Evolutionary conservation across 805 yeast species (phyloP), one percentile per base, ranked within the genome.

Genomic region (Candida piceae): DNA sequence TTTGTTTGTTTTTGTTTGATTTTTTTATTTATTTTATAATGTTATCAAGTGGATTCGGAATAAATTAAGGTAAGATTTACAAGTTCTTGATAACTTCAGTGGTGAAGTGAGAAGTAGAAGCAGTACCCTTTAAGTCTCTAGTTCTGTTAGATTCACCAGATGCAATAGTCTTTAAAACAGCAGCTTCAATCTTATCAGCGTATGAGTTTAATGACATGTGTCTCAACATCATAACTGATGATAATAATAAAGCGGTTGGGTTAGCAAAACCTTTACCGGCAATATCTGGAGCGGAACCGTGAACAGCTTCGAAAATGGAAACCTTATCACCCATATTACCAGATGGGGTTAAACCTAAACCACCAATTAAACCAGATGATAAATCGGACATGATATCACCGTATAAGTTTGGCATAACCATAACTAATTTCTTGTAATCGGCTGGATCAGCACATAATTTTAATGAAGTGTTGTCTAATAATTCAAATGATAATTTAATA

Each of bases 261-360:
- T 93, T 93, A 49, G 98, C 98, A 64, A 86, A 78, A 63, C 95
- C 94, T 76, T 93, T 87, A 62, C 98, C 98, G 46, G 97, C 97
- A 60, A 93, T 93, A 66, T 93, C 98, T 55, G 98, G 98, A 47
- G 98, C 98, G 41, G 97, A 89, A 66, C 98, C 98, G 67, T 93
- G 98, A 60, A 93, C 98, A 49, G 98, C 98, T 78, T 93, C 98
- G 66, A 93, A 93, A 63, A 93, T 90, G 39, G 97, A 87, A 47
- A 90, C 95, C 64, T 85, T 82, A 75, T 87, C 86, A 74, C 98
- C 98, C 89, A 93, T 93, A 80, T 93, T 93, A 66, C 96, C 98
- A 43, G 96, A 87, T 51, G 98, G 98, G 45, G 98, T 93, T 65
- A 93, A 79, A 70, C 98, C 98, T 60, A 90, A 78, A 62, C 98